Evolutionary conservation across 148 eudicot genomes (phyloP).

Genomic region (Camellia granthamiana): DNA sequence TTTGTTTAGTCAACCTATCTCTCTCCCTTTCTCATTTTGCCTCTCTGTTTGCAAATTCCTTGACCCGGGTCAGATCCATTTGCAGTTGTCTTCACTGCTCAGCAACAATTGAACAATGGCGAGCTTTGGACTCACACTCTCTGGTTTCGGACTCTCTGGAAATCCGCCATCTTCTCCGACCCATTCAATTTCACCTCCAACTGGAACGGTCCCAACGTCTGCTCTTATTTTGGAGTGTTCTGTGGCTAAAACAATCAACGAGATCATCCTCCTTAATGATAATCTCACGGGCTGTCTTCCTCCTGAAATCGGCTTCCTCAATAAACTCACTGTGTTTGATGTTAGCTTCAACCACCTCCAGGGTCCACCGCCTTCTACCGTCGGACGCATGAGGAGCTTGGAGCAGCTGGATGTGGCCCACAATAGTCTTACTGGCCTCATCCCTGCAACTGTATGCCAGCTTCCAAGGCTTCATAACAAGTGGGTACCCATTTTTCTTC

Average conservation of each 20-base stretch:
- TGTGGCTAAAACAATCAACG: slow-evolving; percentile 71
- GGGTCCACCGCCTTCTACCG: slow-evolving; percentile 44
- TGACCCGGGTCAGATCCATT: no score
- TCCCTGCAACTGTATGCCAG: slow-evolving; percentile 52
- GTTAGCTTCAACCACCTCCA: slow-evolving; percentile 67
- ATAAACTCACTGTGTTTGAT: slow-evolving; percentile 70
- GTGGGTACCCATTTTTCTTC: slow-evolving; percentile 14
- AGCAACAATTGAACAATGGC: no score
- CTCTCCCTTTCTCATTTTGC: no score
- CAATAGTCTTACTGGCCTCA: slow-evolving; percentile 60
- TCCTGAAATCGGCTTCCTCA: slow-evolving; percentile 45
- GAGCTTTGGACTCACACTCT: no score
- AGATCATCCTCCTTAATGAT: slow-evolving; percentile 67
- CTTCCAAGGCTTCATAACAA: slow-evolving; percentile 57
- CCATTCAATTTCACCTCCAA: slow-evolving; percentile 73
- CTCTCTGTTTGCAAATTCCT: no score
- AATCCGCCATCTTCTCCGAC: slow-evolving; percentile 69
- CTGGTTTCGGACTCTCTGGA: slow-evolving; percentile 34
- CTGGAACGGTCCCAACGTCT: slow-evolving; percentile 78
- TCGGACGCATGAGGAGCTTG: slow-evolving; percentile 52
- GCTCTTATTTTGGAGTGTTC: slow-evolving; percentile 69
- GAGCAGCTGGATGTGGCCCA: slow-evolving; percentile 77
- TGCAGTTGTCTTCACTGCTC: no score
- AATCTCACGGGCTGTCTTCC: slow-evolving; percentile 84
- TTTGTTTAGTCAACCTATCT: no score